These are phyloP conservation scores for Volutella citrinella DNA, from an alignment of 2,329 filamentous ascomycete genomes.

Conservation along the genomic window DNA sequence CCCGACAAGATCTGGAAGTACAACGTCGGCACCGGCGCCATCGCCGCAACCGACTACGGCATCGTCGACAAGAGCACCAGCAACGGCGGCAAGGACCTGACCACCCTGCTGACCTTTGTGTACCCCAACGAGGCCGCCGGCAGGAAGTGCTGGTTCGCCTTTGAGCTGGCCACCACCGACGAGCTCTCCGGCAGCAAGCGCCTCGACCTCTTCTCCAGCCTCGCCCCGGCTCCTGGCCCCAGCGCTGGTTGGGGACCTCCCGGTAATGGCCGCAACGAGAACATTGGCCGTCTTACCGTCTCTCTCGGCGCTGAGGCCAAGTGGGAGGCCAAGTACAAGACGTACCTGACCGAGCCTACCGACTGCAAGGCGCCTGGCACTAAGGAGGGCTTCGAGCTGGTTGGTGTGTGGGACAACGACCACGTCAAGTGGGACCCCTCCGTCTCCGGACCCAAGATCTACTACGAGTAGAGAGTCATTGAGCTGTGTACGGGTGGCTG, in stretches of 20 bases:
- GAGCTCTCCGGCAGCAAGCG: slow-evolving; percentile 19
- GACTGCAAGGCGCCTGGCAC: slow-evolving; percentile 15
- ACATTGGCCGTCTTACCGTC: slow-evolving; percentile 15
- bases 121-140: slow-evolving; percentile 19
- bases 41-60: slow-evolving; percentile 10
- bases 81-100: slow-evolving; percentile 25
- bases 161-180: slow-evolving; percentile 20
- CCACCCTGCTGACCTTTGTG: slow-evolving; percentile 27
- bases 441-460: slow-evolving; percentile 12
- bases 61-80: slow-evolving; percentile 17
- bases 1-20: slow-evolving; percentile 22
- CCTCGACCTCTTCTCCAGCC: slow-evolving; percentile 26
- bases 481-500: too few relatives aligned
- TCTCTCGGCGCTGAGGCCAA: slow-evolving; percentile 6
- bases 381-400: slow-evolving; percentile 16
- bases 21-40: slow-evolving; percentile 21
- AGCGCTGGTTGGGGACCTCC: slow-evolving; percentile 19
- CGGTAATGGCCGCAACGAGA: slow-evolving; percentile 25
- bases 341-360: slow-evolving; percentile 14
- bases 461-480: too few relatives aligned
- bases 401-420: slow-evolving; percentile 17
- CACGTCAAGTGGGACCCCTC: slow-evolving; percentile 13
- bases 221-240: slow-evolving; percentile 17
- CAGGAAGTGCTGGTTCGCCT: slow-evolving; percentile 24
- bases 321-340: slow-evolving; percentile 16